phyloP scores from a whole-genome alignment of 75 land plant genomes.

The Cupressus sempervirens region DNA sequence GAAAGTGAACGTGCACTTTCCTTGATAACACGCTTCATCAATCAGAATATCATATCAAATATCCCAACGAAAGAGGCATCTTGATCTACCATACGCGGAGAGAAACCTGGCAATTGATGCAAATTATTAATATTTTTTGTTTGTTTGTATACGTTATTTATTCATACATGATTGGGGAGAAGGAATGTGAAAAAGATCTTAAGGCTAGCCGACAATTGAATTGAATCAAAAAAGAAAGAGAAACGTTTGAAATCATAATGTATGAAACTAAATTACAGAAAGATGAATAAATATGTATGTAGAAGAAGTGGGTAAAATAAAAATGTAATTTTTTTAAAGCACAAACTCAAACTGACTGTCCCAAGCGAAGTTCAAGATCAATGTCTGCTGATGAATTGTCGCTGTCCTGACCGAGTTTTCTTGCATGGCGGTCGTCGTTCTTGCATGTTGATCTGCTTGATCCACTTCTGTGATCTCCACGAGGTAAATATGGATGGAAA shows the following conservation, averaged over 20 bases:
- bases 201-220: not conserved
- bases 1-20: not conserved
- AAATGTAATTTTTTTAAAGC: not conserved
- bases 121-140: not conserved
- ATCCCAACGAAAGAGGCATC: not conserved
- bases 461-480: not conserved
- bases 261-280: not conserved
- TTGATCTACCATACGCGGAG: not conserved
- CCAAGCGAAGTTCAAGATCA: constrained; percentile 50
- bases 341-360: not conserved
- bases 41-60: not conserved
- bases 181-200: not conserved
- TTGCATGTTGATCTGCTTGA: not conserved
- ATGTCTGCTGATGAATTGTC: constrained; percentile 20
- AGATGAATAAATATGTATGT: constrained; percentile 1
- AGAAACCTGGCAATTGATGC: not conserved
- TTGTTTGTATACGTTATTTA: no score
- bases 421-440: not conserved
- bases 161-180: not conserved
- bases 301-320: not conserved
- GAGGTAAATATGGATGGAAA: constrained; percentile 1
- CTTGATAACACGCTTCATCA: not conserved
- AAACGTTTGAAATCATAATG: not conserved
- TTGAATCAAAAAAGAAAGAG: not conserved
- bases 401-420: not conserved